Evolutionary conservation across 2,329 filamentous ascomycete species (phyloP).

Genomic region (Colletotrichum somersetense): DNA sequence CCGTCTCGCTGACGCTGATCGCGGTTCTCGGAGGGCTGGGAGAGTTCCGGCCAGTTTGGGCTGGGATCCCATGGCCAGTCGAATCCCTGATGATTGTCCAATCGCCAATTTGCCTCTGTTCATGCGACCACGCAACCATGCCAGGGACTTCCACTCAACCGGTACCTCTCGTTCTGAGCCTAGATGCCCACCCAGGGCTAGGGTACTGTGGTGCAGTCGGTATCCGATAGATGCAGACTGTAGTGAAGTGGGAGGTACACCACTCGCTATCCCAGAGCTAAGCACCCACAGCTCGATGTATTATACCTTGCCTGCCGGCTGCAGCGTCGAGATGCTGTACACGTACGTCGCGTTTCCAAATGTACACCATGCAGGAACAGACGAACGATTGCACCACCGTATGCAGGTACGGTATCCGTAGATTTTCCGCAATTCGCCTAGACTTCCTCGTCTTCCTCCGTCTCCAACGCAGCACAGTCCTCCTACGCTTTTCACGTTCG

Average conservation of each 20-base stretch:
- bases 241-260: too few relatives aligned
- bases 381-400: conserved; percentile 30
- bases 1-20: conserved; percentile 35
- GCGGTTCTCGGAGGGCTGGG: conserved; percentile 29
- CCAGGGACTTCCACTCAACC: conserved; percentile 23
- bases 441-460: conserved; percentile 1
- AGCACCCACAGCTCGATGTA: conserved; percentile 14
- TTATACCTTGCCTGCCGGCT: conserved; percentile 33
- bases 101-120: conserved; percentile 41
- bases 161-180: conserved; percentile 8
- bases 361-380: conserved; percentile 39
- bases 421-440: conserved; percentile 21
- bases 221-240: not conserved
- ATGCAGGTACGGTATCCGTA: conserved; percentile 39
- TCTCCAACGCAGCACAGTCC: conserved; percentile 6
- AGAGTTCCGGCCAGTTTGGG: conserved; percentile 22
- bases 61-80: conserved; percentile 25
- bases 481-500: not conserved
- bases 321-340: conserved; percentile 19
- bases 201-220: conserved; percentile 26
- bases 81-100: conserved; percentile 30
- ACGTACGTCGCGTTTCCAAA: not conserved
- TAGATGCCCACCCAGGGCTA: not conserved
- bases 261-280: not conserved
- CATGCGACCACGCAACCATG: conserved; percentile 35